Base-by-base conservation (phyloP, 345 rosid genomes). In the Brassica juncea region DNA sequence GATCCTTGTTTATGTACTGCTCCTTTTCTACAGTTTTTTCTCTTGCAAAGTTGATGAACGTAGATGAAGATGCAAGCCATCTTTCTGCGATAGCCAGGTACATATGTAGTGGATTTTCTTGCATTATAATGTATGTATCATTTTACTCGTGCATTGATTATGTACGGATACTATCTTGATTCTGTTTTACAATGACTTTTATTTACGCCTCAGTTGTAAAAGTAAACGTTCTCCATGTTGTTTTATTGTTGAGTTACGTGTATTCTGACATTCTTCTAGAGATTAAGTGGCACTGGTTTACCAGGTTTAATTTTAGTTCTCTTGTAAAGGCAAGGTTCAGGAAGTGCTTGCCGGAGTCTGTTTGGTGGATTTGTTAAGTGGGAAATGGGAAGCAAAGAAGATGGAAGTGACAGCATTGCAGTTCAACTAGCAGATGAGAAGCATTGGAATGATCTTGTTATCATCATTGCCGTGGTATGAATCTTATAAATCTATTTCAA, bases 11-110 rank as follows among this genome's bases (percentile, higher is more conserved):
- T 16, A 44, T 72, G 59, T 52, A 57, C 67, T 54, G 7, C 67
- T 69, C 7, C 69, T 65, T 73, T 25, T 69, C 39, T 79, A 83
- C 93, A 95, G 97, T 91, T 54, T 95, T 89, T 79, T 77, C 97
- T 62, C 98, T 95, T 55, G 97, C 97, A 69, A 95, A 95, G 90
- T 85, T 95, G 84, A 88, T 95, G 99, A 93, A 95, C 76, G 92
- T 87, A 57, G 84, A 86, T 77, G 98, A 89, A 88, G 90, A 89
- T 80, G 88, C 84, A 73, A 87, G 99, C 82, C 85, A 90, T 77
- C 99, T 95, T 83, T 95, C 99, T 84, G 96, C 96, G 7, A 90
- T 95, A 84, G 97, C 99, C 70, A 90, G 99, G 99, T 95, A 86
- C n/a, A 15, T 62, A 34, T 62, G 37, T 32, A 47, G 49, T 44